These are phyloP conservation scores for Alternaria metachromatica DNA, from an alignment of 2,329 filamentous ascomycete species.

Conservation along the genomic window DNA sequence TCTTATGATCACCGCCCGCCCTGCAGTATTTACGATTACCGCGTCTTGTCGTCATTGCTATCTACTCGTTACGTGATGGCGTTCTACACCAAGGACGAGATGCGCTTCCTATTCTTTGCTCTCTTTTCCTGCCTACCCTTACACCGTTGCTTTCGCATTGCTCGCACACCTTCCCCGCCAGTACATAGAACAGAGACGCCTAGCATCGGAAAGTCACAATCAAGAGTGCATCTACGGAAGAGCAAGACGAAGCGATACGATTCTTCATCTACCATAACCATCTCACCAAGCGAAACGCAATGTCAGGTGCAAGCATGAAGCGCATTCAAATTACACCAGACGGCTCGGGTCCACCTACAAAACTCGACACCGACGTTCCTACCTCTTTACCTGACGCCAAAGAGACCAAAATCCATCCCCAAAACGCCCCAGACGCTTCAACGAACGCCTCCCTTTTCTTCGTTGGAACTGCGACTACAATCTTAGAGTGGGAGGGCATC, in stretches of 20 bases:
- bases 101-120: conserved; percentile 36
- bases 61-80: conserved; percentile 22
- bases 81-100: conserved; percentile 24
- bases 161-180: conserved; percentile 6
- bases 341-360: conserved; percentile 48
- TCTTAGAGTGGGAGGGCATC: conserved; percentile 61
- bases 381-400: conserved; percentile 52
- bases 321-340: conserved; percentile 51
- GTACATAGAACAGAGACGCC: conserved; percentile 5
- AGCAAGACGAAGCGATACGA: neutral
- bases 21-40: conserved; percentile 23
- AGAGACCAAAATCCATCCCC: conserved; percentile 54
- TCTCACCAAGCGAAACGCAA: neutral
- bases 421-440: conserved; percentile 41
- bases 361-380: conserved; percentile 45
- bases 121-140: conserved; percentile 36
- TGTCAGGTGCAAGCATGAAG: conserved; percentile 43
- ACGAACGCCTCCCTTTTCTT: conserved; percentile 59
- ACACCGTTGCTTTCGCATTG: conserved; percentile 24
- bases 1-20: conserved; percentile 15
- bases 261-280: neutral
- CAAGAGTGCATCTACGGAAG: neutral
- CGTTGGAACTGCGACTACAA: conserved; percentile 64
- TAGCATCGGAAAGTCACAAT: neutral
- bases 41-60: conserved; percentile 34